A percentile compares a stretch with the other conserved stretches of the same genome.
phyloP scores from a whole-genome alignment of 257 asterid species.

The Paulownia fortunei region DNA sequence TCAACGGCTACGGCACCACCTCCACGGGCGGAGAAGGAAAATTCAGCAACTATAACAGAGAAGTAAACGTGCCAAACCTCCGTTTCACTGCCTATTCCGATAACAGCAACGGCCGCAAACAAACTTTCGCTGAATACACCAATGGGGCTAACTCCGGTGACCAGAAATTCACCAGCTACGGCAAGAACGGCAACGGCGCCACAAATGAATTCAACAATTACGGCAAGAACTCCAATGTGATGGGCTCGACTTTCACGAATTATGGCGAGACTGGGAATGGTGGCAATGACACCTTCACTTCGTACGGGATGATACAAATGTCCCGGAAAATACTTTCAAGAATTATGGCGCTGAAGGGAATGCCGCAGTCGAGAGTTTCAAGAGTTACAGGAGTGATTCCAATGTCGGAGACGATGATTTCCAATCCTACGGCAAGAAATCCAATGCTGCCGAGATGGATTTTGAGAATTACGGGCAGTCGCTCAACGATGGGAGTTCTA shows the following conservation, averaged over 20 bases:
- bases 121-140: slow-evolving; percentile 48
- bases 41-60: slow-evolving; percentile 47
- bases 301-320: slow-evolving; percentile 60
- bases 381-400: slow-evolving; percentile 54
- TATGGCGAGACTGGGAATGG: slow-evolving; percentile 64
- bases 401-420: slow-evolving; percentile 73
- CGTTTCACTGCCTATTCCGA: slow-evolving; percentile 66
- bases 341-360: slow-evolving; percentile 60
- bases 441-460: slow-evolving; percentile 50
- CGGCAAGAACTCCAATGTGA: slow-evolving; percentile 54
- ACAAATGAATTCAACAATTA: slow-evolving; percentile 52
- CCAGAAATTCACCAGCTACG: slow-evolving; percentile 61
- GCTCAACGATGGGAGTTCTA: slow-evolving; percentile 56
- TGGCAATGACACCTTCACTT: slow-evolving; percentile 50
- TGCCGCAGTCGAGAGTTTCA: slow-evolving; percentile 54
- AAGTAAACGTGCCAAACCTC: slow-evolving; percentile 49
- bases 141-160: slow-evolving; percentile 53
- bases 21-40: slow-evolving; percentile 62
- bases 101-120: slow-evolving; percentile 49
- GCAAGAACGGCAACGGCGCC: slow-evolving; percentile 67
- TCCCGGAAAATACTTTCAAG: slow-evolving; percentile 56
- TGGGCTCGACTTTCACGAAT: slow-evolving; percentile 56
- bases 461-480: slow-evolving; percentile 62
- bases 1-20: slow-evolving; percentile 60
- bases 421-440: slow-evolving; percentile 54